Evolutionary conservation across 2,329 filamentous ascomycete species (phyloP), one percentile per base, ranked within the genome.

Genomic region (Stenocarpella maydis): DNA sequence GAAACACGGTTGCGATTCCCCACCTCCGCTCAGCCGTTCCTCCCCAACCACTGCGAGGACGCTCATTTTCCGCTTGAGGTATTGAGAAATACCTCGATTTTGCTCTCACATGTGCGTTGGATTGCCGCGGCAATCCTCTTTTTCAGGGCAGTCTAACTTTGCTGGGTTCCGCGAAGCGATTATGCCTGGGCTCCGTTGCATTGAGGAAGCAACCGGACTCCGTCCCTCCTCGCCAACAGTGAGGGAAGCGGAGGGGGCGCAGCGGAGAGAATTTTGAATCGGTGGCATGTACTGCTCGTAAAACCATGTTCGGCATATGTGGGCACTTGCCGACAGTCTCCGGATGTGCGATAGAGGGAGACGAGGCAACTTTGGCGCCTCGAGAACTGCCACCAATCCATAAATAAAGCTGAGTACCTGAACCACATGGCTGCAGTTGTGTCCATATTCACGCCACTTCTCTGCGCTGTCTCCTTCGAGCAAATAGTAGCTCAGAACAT

Each of bases 131-230:
- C 43, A 28, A 24, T 28, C 14, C 4, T 24, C 4, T 49, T 41
- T 63, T 63, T 63, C 58, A 63, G 43, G 24, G 28, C 58, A 49
- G 28, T 49, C 43, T 49, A 49, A 63, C 58, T 47, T 19, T 49
- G 28, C 28, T 49, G n/a, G 43, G 43, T 24, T 47, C 58, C 41
- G 41, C 15, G 58, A 61, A 47, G 41, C 58, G 58, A 47, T 47
- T 26, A 47, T 47, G 41, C 26, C 19, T 24, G 31, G 34, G 21
- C 58, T 34, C 58, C 41, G 26, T 14, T 43, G 26, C 41, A 34
- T 45, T 12, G 17, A 26, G 43, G 43, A 37, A 17, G 28, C 58
- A 31, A n/a, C 14, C 26, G 37, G 58, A 63, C 58, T 63, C 43
- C 58, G 58, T 49, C 43, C 8, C 3, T n/a, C 3, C 2, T 47